Conservation (phyloP, 192 early-diverging fungal genomes). For the Dispira parvispora region DNA sequence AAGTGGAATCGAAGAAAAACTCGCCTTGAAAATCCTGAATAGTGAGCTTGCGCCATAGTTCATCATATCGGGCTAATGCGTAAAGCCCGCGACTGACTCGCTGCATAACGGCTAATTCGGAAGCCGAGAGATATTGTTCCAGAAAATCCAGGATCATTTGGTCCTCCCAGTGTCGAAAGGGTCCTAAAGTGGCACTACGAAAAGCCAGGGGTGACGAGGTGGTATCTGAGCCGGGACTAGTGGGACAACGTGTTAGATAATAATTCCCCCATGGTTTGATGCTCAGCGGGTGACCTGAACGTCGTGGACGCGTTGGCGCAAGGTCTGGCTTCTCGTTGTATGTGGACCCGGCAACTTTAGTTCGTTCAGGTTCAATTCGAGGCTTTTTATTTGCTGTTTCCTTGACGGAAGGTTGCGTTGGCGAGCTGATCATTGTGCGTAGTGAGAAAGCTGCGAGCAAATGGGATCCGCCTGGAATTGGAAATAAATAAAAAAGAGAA, state of each 20-base stretch:
- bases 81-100: conserved; percentile 33
- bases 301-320: too few relatives aligned
- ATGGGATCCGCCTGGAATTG: too few relatives aligned
- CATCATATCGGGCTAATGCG: conserved; percentile 32
- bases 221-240: neutral
- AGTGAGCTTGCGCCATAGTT: conserved; percentile 36
- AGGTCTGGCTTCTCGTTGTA: too few relatives aligned
- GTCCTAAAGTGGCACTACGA: conserved; percentile 26
- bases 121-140: conserved; percentile 14
- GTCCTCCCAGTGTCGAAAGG: conserved; percentile 27
- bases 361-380: too few relatives aligned
- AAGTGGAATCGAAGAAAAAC: conserved; percentile 30
- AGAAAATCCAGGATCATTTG: conserved; percentile 33
- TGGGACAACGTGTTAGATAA: conserved; percentile 23
- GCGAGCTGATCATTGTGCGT: too few relatives aligned
- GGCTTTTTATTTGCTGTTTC: too few relatives aligned
- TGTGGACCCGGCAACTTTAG: too few relatives aligned
- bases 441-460: too few relatives aligned
- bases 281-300: conserved; percentile 36
- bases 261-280: conserved; percentile 44
- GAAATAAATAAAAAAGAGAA: too few relatives aligned
- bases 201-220: conserved; percentile 7
- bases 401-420: too few relatives aligned
- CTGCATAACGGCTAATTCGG: conserved; percentile 23
- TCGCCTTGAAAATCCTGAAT: conserved; percentile 32